Percentiles rank a stretch among this genome's conserved stretches.
Conservation (phyloP, 768 basidiomycete species). For the Suillus alpinus region DNA sequence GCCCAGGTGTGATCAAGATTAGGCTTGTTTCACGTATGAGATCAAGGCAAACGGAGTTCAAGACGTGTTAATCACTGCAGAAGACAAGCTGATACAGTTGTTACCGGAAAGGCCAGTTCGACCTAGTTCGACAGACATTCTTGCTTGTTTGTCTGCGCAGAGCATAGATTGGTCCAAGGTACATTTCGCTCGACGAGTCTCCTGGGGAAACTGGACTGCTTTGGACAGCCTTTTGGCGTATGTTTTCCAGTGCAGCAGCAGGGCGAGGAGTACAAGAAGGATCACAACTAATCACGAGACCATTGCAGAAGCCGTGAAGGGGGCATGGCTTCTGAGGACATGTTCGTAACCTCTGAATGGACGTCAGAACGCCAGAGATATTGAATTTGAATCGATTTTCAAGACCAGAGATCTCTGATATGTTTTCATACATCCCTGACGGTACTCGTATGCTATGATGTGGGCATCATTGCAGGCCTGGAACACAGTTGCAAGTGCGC, state of each 20-base stretch:
- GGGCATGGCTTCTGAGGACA: background rate
- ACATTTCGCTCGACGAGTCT: too few relatives aligned
- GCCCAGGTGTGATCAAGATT: background rate
- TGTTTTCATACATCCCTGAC: background rate
- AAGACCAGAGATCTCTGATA: background rate
- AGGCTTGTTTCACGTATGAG: background rate
- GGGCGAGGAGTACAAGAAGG: background rate
- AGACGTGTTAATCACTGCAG: background rate
- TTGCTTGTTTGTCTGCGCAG: background rate
- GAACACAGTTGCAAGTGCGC: background rate
- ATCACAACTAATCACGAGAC: background rate
- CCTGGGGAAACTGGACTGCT: too few relatives aligned
- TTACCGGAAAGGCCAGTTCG: background rate
- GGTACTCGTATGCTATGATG: background rate
- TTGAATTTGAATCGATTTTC: background rate
- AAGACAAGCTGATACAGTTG: background rate
- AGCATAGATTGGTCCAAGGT: background rate
- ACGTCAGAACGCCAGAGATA: background rate
- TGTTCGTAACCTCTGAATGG: background rate
- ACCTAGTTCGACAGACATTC: background rate
- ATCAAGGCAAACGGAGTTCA: background rate
- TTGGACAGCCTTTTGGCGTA: too few relatives aligned
- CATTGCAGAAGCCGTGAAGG: background rate
- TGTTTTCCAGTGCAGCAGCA: too few relatives aligned
- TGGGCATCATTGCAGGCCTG: background rate